Evolutionary conservation across 495 filamentous ascomycete species (phyloP).

Genomic region (Astrothelium subdiscretum): DNA sequence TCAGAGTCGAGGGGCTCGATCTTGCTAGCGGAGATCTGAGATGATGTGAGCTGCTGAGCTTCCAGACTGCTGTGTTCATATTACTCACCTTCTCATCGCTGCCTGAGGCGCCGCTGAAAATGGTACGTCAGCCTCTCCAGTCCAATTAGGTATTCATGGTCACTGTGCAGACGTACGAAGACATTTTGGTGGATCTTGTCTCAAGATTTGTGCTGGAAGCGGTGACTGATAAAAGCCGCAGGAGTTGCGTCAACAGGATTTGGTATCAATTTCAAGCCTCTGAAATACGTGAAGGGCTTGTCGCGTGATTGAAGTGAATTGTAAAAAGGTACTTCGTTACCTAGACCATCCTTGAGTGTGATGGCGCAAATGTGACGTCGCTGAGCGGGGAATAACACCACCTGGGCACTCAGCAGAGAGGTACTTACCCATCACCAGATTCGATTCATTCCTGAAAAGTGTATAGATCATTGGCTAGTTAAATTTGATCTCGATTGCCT

Average conservation of each 20-base stretch:
- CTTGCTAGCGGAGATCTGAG: conserved; percentile 4
- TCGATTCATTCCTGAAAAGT: too few species aligned
- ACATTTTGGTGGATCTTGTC: not conserved
- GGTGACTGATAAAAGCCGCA: not conserved
- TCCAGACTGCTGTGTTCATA: not conserved
- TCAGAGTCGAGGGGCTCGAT: conserved; percentile 6
- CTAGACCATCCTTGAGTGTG: not conserved
- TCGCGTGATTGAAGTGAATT: not conserved
- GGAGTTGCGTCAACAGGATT: not conserved
- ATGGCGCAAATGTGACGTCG: not conserved
- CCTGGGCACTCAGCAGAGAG: too few species aligned
- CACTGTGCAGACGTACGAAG: not conserved
- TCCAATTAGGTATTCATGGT: not conserved
- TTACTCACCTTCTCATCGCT: conserved; percentile 2
- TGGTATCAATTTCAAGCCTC: not conserved
- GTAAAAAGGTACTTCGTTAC: not conserved
- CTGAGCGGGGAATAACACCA: not conserved
- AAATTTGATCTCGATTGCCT: too few species aligned
- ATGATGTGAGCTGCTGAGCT: not conserved
- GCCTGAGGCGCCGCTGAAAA: not conserved
- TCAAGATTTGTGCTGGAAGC: not conserved
- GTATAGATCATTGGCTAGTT: too few species aligned
- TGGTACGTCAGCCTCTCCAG: not conserved
- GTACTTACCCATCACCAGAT: too few species aligned
- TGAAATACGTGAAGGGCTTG: not conserved